Evolutionary conservation across 2,329 filamentous ascomycete species (phyloP).

Genomic region (Cryphonectria naterciae): DNA sequence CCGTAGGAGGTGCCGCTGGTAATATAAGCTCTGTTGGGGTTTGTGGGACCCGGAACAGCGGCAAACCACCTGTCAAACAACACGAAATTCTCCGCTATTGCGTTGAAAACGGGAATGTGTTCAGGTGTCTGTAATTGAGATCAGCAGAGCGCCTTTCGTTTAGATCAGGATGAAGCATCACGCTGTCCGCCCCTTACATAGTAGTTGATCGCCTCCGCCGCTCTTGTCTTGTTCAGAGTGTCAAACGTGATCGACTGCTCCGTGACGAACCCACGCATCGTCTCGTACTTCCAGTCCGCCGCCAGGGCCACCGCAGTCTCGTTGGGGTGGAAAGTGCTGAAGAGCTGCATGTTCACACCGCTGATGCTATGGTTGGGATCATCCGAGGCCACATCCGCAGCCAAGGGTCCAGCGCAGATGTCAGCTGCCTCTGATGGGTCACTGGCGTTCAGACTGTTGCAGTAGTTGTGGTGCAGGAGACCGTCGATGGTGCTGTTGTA

Average conservation of each 20-base stretch:
- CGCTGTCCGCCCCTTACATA: constrained; percentile 33
- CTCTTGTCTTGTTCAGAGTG: constrained; percentile 41
- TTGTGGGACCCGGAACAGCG: constrained; percentile 39
- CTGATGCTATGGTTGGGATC: constrained; percentile 49
- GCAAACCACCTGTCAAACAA: constrained; percentile 49
- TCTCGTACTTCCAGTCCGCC: constrained; percentile 30
- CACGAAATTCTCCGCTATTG: constrained; percentile 47
- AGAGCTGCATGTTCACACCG: constrained; percentile 46
- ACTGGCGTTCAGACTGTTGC: constrained; percentile 43
- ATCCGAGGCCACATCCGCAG: constrained; percentile 44
- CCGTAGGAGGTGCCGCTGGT: constrained; percentile 37
- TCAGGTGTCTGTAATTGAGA: constrained; percentile 35
- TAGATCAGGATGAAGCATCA: not conserved
- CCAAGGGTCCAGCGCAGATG: constrained; percentile 43
- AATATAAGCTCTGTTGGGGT: constrained; percentile 45
- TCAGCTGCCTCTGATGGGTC: constrained; percentile 31
- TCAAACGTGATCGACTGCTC: constrained; percentile 44
- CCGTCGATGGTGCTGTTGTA: constrained; percentile 44
- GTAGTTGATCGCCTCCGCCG: constrained; percentile 48
- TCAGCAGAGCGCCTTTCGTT: not conserved
- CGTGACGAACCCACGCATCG: constrained; percentile 47
- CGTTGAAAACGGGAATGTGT: constrained; percentile 45
- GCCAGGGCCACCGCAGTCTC: constrained; percentile 30
- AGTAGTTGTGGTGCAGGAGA: constrained; percentile 41
- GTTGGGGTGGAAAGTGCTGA: constrained; percentile 29